phyloP scores from a whole-genome alignment of 2,329 filamentous ascomycete species.

The Fusarium udum region DNA sequence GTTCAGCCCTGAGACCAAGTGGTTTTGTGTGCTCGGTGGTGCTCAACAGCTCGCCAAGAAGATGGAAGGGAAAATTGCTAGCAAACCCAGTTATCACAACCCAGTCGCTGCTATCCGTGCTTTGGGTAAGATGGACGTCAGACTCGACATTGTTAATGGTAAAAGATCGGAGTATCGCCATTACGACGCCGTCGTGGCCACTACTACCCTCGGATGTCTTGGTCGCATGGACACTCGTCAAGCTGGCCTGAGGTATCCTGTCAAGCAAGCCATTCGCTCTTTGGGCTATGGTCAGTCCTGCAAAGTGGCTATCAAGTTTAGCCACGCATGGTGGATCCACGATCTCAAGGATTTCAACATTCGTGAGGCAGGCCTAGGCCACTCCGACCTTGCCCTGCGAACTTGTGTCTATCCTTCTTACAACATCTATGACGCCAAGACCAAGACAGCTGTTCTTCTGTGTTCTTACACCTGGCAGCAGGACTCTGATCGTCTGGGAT shows the following conservation, averaged over 20 bases:
- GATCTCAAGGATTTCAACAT: conserved; percentile 4
- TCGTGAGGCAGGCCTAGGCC: not conserved
- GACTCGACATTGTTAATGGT: not conserved
- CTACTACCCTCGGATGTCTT: conserved; percentile 5
- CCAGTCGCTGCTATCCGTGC: not conserved
- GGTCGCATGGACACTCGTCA: not conserved
- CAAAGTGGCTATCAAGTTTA: conserved; percentile 17
- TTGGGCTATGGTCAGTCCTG: not conserved
- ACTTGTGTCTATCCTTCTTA: conserved; percentile 16
- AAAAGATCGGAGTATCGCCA: not conserved
- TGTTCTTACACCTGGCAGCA: conserved; percentile 16
- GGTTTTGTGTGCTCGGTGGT: conserved; percentile 10
- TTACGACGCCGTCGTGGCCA: not conserved
- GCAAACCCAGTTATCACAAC: not conserved
- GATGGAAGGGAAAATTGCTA: not conserved
- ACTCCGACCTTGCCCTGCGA: not conserved
- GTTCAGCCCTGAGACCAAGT: not conserved
- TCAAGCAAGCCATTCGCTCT: conserved; percentile 16
- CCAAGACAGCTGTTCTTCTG: conserved; percentile 5
- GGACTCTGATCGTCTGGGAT: conserved; percentile 7
- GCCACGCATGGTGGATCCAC: conserved; percentile 8
- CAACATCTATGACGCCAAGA: not conserved
- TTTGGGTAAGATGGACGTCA: not conserved
- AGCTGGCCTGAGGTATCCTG: not conserved
- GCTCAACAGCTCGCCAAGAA: conserved; percentile 9